phyloP scores from a whole-genome alignment of 2,329 filamentous ascomycete genomes.

The Aspergillus brasiliensis region DNA sequence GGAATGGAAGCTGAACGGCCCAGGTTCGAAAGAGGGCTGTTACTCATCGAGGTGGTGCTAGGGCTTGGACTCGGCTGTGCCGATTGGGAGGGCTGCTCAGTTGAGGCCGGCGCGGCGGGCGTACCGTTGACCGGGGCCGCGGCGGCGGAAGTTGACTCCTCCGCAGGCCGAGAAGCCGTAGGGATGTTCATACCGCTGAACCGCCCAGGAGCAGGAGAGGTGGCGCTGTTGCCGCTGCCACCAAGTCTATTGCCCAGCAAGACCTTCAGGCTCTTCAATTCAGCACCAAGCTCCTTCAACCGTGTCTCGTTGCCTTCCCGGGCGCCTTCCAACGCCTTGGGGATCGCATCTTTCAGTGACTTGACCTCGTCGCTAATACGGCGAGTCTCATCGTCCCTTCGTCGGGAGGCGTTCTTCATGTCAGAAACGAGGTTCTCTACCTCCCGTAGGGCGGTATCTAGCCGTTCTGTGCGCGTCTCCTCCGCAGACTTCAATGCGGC shows the following conservation, averaged over 20 bases:
- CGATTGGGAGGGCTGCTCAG: constrained; percentile 30
- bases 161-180: constrained; percentile 21
- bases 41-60: constrained; percentile 31
- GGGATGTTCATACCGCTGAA: constrained; percentile 30
- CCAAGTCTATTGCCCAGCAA: constrained; percentile 69
- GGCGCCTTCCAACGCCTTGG: constrained; percentile 83
- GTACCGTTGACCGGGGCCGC: constrained; percentile 29
- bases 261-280: constrained; percentile 90
- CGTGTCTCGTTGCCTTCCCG: constrained; percentile 80
- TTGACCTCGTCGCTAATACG: constrained; percentile 84
- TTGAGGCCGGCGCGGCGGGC: constrained; percentile 31
- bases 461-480: constrained; percentile 75
- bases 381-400: constrained; percentile 84
- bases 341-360: constrained; percentile 79
- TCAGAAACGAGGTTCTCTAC: constrained; percentile 81
- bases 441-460: constrained; percentile 79
- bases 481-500: constrained; percentile 84
- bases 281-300: constrained; percentile 79
- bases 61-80: constrained; percentile 33
- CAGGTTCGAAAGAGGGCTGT: constrained; percentile 53
- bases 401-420: constrained; percentile 76
- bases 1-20: constrained; percentile 68
- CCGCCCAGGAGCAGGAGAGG: constrained; percentile 35
- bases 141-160: constrained; percentile 24
- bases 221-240: constrained; percentile 31